Percentiles rank a stretch among this genome's conserved stretches.
These are phyloP conservation scores for Claviceps arundinis DNA, from an alignment of 2,329 filamentous ascomycete species.

Conservation along the genomic window DNA sequence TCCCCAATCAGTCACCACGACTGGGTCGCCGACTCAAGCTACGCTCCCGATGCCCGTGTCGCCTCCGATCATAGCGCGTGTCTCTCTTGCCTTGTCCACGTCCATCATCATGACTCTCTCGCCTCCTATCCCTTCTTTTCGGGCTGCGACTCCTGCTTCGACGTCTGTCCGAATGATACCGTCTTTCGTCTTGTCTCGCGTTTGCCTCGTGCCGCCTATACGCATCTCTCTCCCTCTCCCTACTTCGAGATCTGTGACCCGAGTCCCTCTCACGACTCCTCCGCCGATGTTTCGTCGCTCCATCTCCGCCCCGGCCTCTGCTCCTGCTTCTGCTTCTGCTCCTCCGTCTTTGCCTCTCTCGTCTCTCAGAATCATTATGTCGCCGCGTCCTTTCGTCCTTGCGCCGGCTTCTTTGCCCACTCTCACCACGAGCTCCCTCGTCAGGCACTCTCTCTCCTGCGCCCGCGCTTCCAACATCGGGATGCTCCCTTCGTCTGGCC, in stretches of 20 bases:
- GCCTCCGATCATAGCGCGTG: conserved; percentile 10
- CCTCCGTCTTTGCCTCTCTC: conserved; percentile 21
- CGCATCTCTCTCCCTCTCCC: conserved; percentile 9
- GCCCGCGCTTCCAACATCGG: conserved; percentile 15
- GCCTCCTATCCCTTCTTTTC: conserved; percentile 9
- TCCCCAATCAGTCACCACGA: neutral
- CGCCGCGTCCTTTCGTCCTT: conserved; percentile 18
- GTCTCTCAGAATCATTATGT: conserved; percentile 17
- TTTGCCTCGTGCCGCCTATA: neutral
- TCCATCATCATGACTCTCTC: conserved; percentile 6
- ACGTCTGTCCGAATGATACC: conserved; percentile 2
- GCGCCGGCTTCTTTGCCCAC: neutral
- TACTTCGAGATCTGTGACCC: conserved; percentile 7
- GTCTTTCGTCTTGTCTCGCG: conserved; percentile 3
- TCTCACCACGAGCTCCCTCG: neutral
- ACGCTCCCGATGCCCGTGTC: conserved; percentile 9
- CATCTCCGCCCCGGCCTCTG: conserved; percentile 14
- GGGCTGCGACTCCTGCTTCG: conserved; percentile 4
- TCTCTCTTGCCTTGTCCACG: conserved; percentile 8
- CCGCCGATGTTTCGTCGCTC: conserved; percentile 18
- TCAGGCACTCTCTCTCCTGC: conserved; percentile 8
- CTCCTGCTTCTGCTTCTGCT: conserved; percentile 18
- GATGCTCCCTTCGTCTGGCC: conserved; percentile 21
- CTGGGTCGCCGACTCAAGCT: conserved; percentile 2
- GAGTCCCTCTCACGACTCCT: conserved; percentile 9